phyloP scores from a whole-genome alignment of 2,329 filamentous ascomycete species.

The Knoxdaviesia capensis region DNA sequence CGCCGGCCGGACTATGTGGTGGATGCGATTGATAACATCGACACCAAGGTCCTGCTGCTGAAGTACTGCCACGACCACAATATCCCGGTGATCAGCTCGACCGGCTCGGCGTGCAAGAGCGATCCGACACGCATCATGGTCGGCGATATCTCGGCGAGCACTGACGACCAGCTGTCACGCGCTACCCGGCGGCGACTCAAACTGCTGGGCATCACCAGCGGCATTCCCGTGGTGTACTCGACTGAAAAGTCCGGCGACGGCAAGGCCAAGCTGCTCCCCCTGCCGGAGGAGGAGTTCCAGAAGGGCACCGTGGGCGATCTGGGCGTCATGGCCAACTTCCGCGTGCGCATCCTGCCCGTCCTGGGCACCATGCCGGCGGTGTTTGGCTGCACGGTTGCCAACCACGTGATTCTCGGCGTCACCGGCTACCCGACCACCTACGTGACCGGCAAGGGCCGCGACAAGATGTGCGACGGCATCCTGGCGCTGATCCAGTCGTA shows the following conservation, averaged over 20 bases:
- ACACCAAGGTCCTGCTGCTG: conserved; percentile 80
- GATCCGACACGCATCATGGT: conserved; percentile 68
- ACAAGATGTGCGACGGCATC: conserved; percentile 84
- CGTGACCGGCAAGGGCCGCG: conserved; percentile 56
- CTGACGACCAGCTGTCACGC: conserved; percentile 74
- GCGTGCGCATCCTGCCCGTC: conserved; percentile 85
- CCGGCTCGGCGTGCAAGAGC: conserved; percentile 93
- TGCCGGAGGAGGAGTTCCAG: conserved; percentile 70
- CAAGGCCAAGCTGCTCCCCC: conserved; percentile 73
- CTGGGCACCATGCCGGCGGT: conserved; percentile 94
- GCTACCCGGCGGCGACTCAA: conserved; percentile 67
- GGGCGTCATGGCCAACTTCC: conserved; percentile 76
- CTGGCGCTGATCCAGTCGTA: conserved; percentile 53
- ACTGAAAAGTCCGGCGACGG: conserved; percentile 78
- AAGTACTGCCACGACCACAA: conserved; percentile 66
- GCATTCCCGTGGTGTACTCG: conserved; percentile 83
- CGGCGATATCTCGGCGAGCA: conserved; percentile 74
- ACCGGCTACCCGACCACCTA: conserved; percentile 74
- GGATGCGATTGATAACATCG: conserved; percentile 96
- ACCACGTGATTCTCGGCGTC: conserved; percentile 64
- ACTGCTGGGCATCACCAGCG: conserved; percentile 54
- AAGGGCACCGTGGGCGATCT: conserved; percentile 77
- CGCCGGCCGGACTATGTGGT: conserved; percentile 70
- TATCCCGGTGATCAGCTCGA: conserved; percentile 74
- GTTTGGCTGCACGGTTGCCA: conserved; percentile 80